Conservation (phyloP, 2,329 filamentous ascomycete genomes). For the Aspergillus neoniger region DNA sequence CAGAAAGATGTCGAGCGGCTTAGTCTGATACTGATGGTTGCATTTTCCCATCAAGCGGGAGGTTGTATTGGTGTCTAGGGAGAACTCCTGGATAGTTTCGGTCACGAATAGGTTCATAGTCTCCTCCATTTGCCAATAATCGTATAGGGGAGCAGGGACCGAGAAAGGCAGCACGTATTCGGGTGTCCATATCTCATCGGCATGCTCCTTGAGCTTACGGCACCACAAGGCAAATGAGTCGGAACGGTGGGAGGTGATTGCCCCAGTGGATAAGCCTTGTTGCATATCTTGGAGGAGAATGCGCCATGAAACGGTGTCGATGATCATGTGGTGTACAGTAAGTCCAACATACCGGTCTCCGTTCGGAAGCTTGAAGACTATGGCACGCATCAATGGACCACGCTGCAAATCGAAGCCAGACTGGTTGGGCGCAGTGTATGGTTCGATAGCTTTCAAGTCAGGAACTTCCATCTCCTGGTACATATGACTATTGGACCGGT, state of each 20-base stretch:
- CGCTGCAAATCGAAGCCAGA: constrained; percentile 1
- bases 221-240: constrained; percentile 15
- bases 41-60: constrained; percentile 11
- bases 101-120: constrained; percentile 59
- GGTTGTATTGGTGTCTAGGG: not conserved
- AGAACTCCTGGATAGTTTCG: constrained; percentile 22
- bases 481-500: not conserved
- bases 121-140: not conserved
- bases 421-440: not conserved
- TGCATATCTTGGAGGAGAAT: constrained; percentile 17
- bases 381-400: not conserved
- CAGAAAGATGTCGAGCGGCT: constrained; percentile 26
- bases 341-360: constrained; percentile 2
- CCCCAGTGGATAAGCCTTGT: constrained; percentile 36
- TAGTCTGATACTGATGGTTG: constrained; percentile 15
- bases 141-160: not conserved
- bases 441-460: not conserved
- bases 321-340: constrained; percentile 15
- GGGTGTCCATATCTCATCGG: constrained; percentile 20
- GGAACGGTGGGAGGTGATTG: constrained; percentile 44
- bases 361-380: constrained; percentile 6
- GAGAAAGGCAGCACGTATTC: not conserved
- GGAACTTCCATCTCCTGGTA: not conserved
- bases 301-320: constrained; percentile 20
- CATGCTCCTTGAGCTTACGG: constrained; percentile 47